phyloP scores from a whole-genome alignment of 768 basidiomycete species.

The Leccinum broughii region DNA sequence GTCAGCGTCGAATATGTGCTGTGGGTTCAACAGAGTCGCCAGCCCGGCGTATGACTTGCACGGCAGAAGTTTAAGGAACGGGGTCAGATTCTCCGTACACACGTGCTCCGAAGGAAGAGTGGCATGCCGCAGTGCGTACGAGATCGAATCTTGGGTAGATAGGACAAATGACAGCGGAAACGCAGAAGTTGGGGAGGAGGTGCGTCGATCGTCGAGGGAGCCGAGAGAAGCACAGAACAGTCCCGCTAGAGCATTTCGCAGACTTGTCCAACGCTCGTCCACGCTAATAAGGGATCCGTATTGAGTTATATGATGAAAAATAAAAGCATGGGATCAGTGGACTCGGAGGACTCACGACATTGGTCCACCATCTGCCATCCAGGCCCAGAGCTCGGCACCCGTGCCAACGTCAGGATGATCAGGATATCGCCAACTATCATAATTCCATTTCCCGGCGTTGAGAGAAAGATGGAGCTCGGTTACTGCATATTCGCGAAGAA shows the following conservation, averaged over 20 bases:
- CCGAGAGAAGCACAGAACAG: slow-evolving; percentile 94
- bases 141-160: slow-evolving; percentile 34
- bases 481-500: slow-evolving; percentile 81
- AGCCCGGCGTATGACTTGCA: slow-evolving; percentile 90
- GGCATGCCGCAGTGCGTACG: slow-evolving; percentile 70
- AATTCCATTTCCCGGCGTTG: slow-evolving; percentile 92
- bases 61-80: slow-evolving; percentile 91
- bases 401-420: slow-evolving; percentile 73
- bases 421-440: slow-evolving; percentile 80
- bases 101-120: slow-evolving; percentile 81
- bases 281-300: slow-evolving; percentile 42
- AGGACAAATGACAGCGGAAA: slow-evolving; percentile 67
- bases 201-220: slow-evolving; percentile 71
- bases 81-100: slow-evolving; percentile 98
- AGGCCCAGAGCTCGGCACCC: slow-evolving; percentile 89
- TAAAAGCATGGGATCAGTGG: background rate
- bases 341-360: slow-evolving; percentile 43
- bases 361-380: slow-evolving; percentile 72
- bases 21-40: slow-evolving; percentile 79
- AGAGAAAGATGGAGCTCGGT: slow-evolving; percentile 87
- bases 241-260: slow-evolving; percentile 88
- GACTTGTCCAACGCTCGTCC: slow-evolving; percentile 77
- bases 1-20: slow-evolving; percentile 83
- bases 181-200: slow-evolving; percentile 61
- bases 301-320: background rate